Base-by-base conservation (phyloP, 2,329 filamentous ascomycete species). In the Neodidymelliopsis sp. region DNA sequence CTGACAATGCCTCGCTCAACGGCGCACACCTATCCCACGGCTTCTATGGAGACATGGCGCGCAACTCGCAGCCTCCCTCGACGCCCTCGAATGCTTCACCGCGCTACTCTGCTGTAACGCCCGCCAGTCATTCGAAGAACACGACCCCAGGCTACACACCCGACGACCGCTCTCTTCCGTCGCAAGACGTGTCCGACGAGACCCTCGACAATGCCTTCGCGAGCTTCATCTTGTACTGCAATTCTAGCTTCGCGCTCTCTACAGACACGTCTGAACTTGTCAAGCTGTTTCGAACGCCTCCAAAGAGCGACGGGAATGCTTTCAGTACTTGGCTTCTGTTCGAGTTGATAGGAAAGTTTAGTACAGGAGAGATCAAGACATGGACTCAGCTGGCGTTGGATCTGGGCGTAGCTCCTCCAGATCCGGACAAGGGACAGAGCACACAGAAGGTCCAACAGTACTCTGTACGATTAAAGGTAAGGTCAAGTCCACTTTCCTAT, bases 391-490 rank as follows among this genome's bases (percentile, higher is more conserved):
- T 97, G 59, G 92, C 90, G 0, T 83, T 92, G 42, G 88, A 88
- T 63, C 78, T 97, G n/a, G 92, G 93, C 8, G 93, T 96, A 12
- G 90, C 95, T 65, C 88, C 88, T 3, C 91, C 91, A 2, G 88
- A 90, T 51, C 79, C 85, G 18, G 85, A 88, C 50, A 94, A 93
- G 70, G 89, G 90, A 19, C 89, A 95, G 75, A 96, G 91, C 70
- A 86, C 89, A 2, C 93, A 97, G 69, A 96, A 96, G 72, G 88
- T 97, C 49, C 91, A 96, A 70, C 92, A 97, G 71, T 97, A 96
- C 77, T 91, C 90, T 31, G 92, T 97, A 35, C 84, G 92, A 49
- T 77, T 97, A 48, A 97, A 97, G 84, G 90, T 92, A 74, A 65
- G 66, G 25, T 40, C 19, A 37, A 38, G 45, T 16, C 45, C 20